These are phyloP conservation scores for Mrakia hoshinonis DNA, from an alignment of 768 basidiomycete genomes.

Conservation along the genomic window DNA sequence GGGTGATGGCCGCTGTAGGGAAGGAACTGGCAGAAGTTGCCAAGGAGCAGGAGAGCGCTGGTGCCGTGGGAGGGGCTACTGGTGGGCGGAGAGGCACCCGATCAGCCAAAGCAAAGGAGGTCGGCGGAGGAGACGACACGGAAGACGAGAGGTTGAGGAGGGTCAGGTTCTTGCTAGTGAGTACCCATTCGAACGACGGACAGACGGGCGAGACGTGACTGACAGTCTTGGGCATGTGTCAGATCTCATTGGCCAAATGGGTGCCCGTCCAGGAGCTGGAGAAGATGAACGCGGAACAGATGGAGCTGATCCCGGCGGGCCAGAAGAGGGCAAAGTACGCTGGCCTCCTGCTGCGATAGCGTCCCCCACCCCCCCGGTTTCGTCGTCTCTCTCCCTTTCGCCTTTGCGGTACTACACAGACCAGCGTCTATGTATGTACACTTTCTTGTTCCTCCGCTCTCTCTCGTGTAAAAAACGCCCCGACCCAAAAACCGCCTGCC, in stretches of 20 bases:
- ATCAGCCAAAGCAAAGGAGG: not conserved
- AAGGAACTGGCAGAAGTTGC: not conserved
- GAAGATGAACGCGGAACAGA: not conserved
- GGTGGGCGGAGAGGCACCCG: not conserved
- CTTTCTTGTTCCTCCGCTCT: too few species aligned
- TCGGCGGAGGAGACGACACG: not conserved
- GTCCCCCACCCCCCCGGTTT: too few species aligned
- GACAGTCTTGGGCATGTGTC: not conserved
- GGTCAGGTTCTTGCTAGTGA: slow-evolving; percentile 11
- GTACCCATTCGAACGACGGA: too few species aligned
- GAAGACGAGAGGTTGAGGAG: slow-evolving; percentile 20
- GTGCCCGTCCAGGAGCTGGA: not conserved
- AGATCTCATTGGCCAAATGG: slow-evolving; percentile 18
- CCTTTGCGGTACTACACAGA: too few species aligned
- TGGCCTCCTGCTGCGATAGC: not conserved
- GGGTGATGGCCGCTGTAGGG: not conserved
- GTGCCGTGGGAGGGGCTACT: not conserved
- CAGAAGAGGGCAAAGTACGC: not conserved
- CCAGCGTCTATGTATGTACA: too few species aligned
- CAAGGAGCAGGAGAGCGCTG: slow-evolving; percentile 6
- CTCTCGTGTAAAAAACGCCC: too few species aligned
- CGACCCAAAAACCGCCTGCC: too few species aligned
- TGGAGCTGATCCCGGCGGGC: slow-evolving; percentile 13
- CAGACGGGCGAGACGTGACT: too few species aligned
- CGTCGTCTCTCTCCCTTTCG: too few species aligned